These are phyloP conservation scores for Vickermania ingenoplastis DNA, from an alignment of 208 protist species.

Conservation along the genomic window DNA sequence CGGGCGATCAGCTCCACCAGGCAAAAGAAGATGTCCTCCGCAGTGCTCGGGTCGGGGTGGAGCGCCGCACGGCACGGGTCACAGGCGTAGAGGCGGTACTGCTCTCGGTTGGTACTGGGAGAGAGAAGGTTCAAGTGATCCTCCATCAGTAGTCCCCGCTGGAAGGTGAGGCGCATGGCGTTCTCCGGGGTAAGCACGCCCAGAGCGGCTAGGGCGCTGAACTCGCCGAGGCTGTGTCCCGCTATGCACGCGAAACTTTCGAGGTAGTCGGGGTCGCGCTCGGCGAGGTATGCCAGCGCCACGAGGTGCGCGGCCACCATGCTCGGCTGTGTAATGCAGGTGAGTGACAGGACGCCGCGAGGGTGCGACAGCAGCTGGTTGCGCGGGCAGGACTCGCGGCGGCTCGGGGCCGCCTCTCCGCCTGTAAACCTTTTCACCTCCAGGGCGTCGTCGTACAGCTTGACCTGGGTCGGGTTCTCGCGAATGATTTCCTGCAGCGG, in stretches of 20 bases:
- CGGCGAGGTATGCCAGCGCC: constrained; percentile 20
- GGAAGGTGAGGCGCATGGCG: constrained; percentile 62
- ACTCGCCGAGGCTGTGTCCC: constrained; percentile 86
- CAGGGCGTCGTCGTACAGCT: constrained; percentile 35
- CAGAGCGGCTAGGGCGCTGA: constrained; percentile 58
- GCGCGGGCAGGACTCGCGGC: constrained; percentile 33
- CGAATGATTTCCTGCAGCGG: constrained; percentile 59
- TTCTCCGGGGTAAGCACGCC: constrained; percentile 66
- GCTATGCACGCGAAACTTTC: constrained; percentile 13
- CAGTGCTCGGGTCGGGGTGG: constrained; percentile 22
- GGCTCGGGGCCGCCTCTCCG: constrained; percentile 30
- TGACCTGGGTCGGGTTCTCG: constrained; percentile 56
- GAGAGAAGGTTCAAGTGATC: constrained; percentile 21
- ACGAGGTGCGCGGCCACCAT: constrained; percentile 70
- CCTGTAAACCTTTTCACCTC: constrained; percentile 29
- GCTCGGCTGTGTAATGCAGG: constrained; percentile 73
- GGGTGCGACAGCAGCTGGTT: constrained; percentile 30
- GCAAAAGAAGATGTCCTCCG: constrained; percentile 61
- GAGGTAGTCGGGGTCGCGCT: neutral
- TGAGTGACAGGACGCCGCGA: constrained; percentile 63
- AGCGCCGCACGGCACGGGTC: constrained; percentile 59
- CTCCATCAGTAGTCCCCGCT: constrained; percentile 80
- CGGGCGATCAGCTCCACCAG: constrained; percentile 71
- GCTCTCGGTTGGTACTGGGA: constrained; percentile 9
- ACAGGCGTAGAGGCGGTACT: constrained; percentile 74